A percentile compares a stretch with the other conserved stretches of the same genome.
Conservation (phyloP, 164 flowering plant genomes). For the grape (Vitis vinifera) region DNA sequence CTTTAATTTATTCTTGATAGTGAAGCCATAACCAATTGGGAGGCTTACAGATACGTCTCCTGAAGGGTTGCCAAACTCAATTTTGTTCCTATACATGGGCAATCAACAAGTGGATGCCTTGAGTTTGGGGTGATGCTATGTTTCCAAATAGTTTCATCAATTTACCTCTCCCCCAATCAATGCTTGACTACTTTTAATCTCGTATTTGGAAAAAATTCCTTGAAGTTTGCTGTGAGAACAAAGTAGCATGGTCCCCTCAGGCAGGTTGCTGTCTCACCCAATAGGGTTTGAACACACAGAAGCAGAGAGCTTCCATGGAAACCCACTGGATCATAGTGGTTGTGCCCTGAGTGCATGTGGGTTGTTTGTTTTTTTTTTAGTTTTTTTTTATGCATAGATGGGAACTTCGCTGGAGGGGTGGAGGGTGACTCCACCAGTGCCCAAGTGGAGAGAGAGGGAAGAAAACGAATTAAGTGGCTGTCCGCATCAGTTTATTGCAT, state of each 20-base stretch:
- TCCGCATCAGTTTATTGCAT: constrained; percentile 20
- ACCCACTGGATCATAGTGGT: constrained; percentile 13
- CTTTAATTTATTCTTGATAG: neutral
- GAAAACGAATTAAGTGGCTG: constrained; percentile 20
- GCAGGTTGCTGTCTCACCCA: neutral
- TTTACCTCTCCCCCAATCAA: no score
- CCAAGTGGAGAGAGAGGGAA: neutral
- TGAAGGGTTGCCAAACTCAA: no score
- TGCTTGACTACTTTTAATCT: no score
- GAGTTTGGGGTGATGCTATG: no score
- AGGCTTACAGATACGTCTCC: neutral
- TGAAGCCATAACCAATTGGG: neutral
- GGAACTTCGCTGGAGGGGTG: neutral
- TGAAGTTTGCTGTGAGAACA: neutral
- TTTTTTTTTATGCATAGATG: neutral
- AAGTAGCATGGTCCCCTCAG: neutral
- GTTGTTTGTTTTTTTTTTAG: no score
- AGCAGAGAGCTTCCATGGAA: neutral
- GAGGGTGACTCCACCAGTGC: neutral
- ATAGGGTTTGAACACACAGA: neutral
- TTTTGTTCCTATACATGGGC: no score
- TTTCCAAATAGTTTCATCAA: no score
- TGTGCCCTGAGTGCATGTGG: no score
- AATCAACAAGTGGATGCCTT: no score
- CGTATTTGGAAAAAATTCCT: no score